Evolutionary conservation across 371 early-diverging fungal genomes (phyloP), one percentile per base, ranked within the genome.

Genomic region (Actinomortierella ambigua): DNA sequence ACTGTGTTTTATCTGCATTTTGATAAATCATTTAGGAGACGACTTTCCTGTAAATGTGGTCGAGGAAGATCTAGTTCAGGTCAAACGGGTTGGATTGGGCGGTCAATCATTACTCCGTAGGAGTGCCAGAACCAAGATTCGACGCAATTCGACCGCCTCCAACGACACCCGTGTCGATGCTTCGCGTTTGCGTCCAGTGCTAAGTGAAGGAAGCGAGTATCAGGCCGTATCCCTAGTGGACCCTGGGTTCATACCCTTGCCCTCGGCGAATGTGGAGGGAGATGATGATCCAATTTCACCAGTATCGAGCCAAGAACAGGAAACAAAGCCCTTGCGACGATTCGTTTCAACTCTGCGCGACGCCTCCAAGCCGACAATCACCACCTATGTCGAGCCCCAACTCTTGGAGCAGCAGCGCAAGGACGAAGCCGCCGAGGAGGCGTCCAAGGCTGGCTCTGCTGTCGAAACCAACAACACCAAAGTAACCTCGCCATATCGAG

Each of bases 81-180:
- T 40, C 11, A 63, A 66, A 46, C 50, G 67, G 24, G 34, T 59
- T 17, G 63, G 73, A 23, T 63, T 56, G 2, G 63, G 67, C 2
- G 73, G 73, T 6, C 51, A 57, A 9, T 73, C 73, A 1, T 51
- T 73, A 23, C 41, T 73, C 28, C 48, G 73, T 23, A 46, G 73
- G 24, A 73, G 73, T 34, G 73, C 73, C 0, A 55, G 73, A 50
- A 73, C 73, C 24, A 73, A 66, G 23, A 59, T 73, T 29, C 73
- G 73, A 20, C 50, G 73, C 13, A 66, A 73, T 44, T 73, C 73
- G 3, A 59, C 63, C 2, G 73, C 73, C 0, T 71, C 73, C 1
- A 66, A 63, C 34, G 67, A 66, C 2, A 52, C 65, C 23, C 62
- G 61, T 22, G 47, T 22, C 5, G 67, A 66, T 11, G 55, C 46